Percentiles rank a stretch among this genome's conserved stretches.
Conservation (phyloP, 306 rosid species). For the Alnus glutinosa region DNA sequence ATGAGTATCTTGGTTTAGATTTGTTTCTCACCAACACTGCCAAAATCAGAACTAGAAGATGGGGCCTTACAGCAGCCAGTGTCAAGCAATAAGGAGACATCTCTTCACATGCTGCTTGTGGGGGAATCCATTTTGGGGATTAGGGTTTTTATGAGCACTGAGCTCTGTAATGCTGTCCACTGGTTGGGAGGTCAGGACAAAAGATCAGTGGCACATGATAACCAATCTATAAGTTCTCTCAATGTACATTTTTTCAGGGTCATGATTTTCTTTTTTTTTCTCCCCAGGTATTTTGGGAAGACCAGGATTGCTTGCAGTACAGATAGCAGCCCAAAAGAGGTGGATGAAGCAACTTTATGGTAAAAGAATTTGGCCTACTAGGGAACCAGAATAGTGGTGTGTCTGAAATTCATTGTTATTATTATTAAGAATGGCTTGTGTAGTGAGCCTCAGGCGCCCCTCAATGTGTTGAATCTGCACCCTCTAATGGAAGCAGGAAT, state of each 20-base stretch:
- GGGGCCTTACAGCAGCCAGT: not conserved
- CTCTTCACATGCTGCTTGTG: not conserved
- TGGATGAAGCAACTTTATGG: constrained; percentile 10
- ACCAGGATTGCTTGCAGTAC: too few relatives aligned
- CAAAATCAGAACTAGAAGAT: constrained; percentile 11
- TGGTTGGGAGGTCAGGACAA: not conserved
- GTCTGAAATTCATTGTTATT: not conserved
- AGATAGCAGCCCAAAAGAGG: not conserved
- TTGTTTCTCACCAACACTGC: constrained; percentile 1
- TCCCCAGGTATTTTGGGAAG: constrained; percentile 3
- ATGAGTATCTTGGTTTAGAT: not conserved
- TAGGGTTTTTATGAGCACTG: not conserved
- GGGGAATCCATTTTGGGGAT: not conserved
- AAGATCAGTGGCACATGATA: not conserved
- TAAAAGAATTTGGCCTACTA: constrained; percentile 16
- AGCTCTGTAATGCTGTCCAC: not conserved
- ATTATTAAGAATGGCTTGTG: not conserved
- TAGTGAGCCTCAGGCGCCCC: not conserved
- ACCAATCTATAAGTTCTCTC: not conserved
- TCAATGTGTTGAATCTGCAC: not conserved
- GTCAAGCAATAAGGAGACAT: constrained; percentile 14
- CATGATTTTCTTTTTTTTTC: not conserved
- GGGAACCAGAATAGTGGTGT: constrained; percentile 28
- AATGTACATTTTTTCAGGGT: not conserved
- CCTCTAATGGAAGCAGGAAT: constrained; percentile 5